A percentile compares a stretch with the other conserved stretches of the same genome.
Conservation (phyloP, 2,329 filamentous ascomycete species). For the Colletotrichum gloeosporioides region DNA sequence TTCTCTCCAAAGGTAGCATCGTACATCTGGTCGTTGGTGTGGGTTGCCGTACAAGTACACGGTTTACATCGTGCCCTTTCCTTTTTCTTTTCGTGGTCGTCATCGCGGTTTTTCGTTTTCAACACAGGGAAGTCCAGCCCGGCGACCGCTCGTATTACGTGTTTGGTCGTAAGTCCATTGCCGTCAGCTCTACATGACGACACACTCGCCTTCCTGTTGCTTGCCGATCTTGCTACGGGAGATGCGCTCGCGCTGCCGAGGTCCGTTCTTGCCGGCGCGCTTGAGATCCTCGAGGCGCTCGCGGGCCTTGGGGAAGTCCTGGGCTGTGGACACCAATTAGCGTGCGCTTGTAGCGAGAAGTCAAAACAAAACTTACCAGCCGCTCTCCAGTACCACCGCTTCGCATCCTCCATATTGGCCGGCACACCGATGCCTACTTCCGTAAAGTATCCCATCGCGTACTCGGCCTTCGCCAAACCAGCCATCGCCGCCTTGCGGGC, state of each 20-base stretch:
- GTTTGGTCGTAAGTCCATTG: not conserved
- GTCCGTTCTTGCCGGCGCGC: slow-evolving; percentile 67
- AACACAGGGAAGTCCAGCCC: not conserved
- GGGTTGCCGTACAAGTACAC: not conserved
- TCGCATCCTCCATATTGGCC: slow-evolving; percentile 90
- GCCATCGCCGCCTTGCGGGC: slow-evolving; percentile 90
- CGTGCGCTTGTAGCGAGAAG: not conserved
- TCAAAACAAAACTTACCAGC: slow-evolving; percentile 72
- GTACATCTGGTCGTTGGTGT: not conserved
- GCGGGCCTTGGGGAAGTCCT: slow-evolving; percentile 92
- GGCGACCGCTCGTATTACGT: not conserved
- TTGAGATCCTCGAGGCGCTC: slow-evolving; percentile 94
- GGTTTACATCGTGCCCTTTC: not conserved
- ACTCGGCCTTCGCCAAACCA: slow-evolving; percentile 91
- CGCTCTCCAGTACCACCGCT: slow-evolving; percentile 97
- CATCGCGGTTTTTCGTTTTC: not conserved
- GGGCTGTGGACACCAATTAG: slow-evolving; percentile 62
- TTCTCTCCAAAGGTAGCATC: not conserved
- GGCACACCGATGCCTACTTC: slow-evolving; percentile 92
- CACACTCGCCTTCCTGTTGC: slow-evolving; percentile 88
- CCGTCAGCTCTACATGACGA: slow-evolving; percentile 69
- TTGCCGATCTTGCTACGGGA: slow-evolving; percentile 82
- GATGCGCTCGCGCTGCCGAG: slow-evolving; percentile 78
- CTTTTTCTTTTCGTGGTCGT: not conserved
- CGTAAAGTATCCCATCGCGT: slow-evolving; percentile 97